Percentiles rank a stretch among this genome's conserved stretches.
Conservation (phyloP, 768 basidiomycete species). For the Termitomyces sp. region DNA sequence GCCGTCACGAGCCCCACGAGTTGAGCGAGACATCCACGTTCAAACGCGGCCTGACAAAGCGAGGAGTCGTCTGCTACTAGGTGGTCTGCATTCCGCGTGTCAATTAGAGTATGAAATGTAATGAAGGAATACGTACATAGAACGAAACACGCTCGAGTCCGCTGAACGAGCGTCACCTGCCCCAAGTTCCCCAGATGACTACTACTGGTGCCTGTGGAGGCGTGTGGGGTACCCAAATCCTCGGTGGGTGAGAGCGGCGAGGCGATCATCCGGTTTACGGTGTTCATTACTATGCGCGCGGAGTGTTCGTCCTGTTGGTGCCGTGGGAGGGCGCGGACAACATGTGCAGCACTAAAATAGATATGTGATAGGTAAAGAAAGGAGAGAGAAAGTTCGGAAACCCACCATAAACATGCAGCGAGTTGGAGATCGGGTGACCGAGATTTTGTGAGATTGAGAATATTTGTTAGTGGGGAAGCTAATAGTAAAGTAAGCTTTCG, state of each 20-base stretch:
- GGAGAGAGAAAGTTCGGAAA: neutral
- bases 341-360: slow-evolving; percentile 48
- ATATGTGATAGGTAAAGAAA: neutral
- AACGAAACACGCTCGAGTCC: slow-evolving; percentile 55
- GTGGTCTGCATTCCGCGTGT: slow-evolving; percentile 32
- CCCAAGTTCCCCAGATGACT: neutral
- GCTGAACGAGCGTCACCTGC: neutral
- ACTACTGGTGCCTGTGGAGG: neutral
- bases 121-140: slow-evolving; percentile 45
- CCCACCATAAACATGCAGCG: slow-evolving; percentile 65
- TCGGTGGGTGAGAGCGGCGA: slow-evolving; percentile 18
- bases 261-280: slow-evolving; percentile 57
- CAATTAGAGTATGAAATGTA: neutral
- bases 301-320: slow-evolving; percentile 34
- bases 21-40: slow-evolving; percentile 59
- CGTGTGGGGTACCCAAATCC: neutral
- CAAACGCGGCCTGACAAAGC: slow-evolving; percentile 62
- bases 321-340: slow-evolving; percentile 43
- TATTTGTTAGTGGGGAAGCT: slow-evolving; percentile 34
- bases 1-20: slow-evolving; percentile 45
- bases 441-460: slow-evolving; percentile 52
- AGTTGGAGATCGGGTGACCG: slow-evolving; percentile 58
- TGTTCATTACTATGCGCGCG: slow-evolving; percentile 59
- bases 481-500: slow-evolving; percentile 8
- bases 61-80: slow-evolving; percentile 67